Percentiles rank a stretch among this genome's conserved stretches.
Evolutionary conservation across 192 early-diverging fungal species (phyloP).

Genomic region (Polychytrium aggregatum): DNA sequence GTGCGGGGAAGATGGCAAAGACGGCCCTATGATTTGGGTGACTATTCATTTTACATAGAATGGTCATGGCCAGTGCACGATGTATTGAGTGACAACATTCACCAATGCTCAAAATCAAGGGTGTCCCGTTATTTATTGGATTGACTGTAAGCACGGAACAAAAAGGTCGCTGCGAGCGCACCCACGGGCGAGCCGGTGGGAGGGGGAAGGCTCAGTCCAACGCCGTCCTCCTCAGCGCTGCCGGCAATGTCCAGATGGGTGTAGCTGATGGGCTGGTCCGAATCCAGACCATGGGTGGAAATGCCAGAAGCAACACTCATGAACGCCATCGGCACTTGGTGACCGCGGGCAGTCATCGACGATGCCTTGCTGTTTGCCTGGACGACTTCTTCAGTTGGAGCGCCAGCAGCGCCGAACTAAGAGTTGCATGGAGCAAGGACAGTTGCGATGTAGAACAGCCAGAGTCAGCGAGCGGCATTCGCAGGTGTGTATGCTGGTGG

Average conservation of each 20-base stretch:
- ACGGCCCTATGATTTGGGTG: too few relatives aligned
- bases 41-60: too few relatives aligned
- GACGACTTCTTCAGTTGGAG: constrained; percentile 67
- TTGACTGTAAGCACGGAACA: too few relatives aligned
- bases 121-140: too few relatives aligned
- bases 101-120: too few relatives aligned
- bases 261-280: constrained; percentile 57
- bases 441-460: neutral
- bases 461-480: too few relatives aligned
- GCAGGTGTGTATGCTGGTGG: too few relatives aligned
- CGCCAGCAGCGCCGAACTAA: constrained; percentile 42
- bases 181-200: constrained; percentile 70
- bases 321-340: constrained; percentile 72
- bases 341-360: constrained; percentile 63
- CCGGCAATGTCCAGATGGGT: constrained; percentile 82
- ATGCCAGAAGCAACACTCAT: constrained; percentile 69
- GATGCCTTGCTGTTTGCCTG: constrained; percentile 70
- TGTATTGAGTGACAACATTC: too few relatives aligned
- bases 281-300: constrained; percentile 53
- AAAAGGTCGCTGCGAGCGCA: constrained; percentile 57
- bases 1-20: too few relatives aligned
- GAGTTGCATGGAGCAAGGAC: neutral
- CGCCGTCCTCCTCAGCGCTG: constrained; percentile 55
- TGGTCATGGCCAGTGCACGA: too few relatives aligned
- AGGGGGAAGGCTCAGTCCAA: constrained; percentile 53